These are phyloP conservation scores for Puccinellia tenuiflora DNA, from an alignment of 176 grass and related monocot species.

Conservation along the genomic window DNA sequence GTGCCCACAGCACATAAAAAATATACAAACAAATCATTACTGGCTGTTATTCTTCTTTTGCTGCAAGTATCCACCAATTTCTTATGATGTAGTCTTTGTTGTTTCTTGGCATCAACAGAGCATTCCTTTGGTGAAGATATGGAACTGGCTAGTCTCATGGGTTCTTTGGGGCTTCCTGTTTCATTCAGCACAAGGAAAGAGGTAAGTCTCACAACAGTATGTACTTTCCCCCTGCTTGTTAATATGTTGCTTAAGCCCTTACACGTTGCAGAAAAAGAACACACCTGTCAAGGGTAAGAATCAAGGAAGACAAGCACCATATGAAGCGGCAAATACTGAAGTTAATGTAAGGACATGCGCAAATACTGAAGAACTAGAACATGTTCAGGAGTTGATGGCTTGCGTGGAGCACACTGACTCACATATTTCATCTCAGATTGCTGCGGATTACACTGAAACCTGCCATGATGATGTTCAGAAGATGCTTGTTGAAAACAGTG, in stretches of 20 bases:
- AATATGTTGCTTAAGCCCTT: slow-evolving; percentile 18
- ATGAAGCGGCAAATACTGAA: slow-evolving; percentile 22
- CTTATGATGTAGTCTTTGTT: slow-evolving; percentile 22
- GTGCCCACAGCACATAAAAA: not conserved
- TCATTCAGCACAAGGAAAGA: slow-evolving; percentile 78
- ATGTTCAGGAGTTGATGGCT: not conserved
- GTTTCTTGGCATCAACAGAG: slow-evolving; percentile 23
- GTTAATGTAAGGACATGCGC: slow-evolving; percentile 11
- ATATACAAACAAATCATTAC: not conserved
- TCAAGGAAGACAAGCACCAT: slow-evolving; percentile 35
- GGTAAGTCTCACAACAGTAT: slow-evolving; percentile 28
- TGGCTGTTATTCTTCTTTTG: slow-evolving; percentile 3
- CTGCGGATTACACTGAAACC: not conserved
- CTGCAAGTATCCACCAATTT: not conserved
- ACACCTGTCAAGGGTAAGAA: slow-evolving; percentile 35
- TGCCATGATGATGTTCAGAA: slow-evolving; percentile 19
- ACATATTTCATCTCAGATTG: slow-evolving; percentile 8
- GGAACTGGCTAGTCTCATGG: slow-evolving; percentile 75
- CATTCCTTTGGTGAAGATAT: slow-evolving; percentile 49
- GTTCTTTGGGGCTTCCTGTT: slow-evolving; percentile 85
- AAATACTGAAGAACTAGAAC: slow-evolving; percentile 30
- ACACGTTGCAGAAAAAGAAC: slow-evolving; percentile 45
- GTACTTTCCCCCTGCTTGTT: not conserved
- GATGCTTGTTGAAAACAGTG: not conserved
- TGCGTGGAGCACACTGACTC: slow-evolving; percentile 22